Evolutionary conservation across 139 green algal genomes (phyloP).

Genomic region (Chlorella sp.): DNA sequence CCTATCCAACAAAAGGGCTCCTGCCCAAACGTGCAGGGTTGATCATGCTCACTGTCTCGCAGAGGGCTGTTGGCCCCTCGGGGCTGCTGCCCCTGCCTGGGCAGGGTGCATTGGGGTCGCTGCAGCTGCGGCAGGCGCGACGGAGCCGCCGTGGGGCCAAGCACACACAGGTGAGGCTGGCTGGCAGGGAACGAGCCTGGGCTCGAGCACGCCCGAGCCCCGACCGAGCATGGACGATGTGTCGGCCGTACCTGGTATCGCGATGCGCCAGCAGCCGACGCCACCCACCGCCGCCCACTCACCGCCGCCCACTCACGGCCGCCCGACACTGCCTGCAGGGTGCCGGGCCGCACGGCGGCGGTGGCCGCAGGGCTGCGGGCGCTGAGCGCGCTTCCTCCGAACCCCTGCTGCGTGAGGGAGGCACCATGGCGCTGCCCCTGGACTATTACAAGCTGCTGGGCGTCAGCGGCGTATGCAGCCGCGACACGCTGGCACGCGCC

Average conservation of each 20-base stretch:
- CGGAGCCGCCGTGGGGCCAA: background rate
- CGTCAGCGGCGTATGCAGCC: conserved; percentile 34
- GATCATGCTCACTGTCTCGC: background rate
- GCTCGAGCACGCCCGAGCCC: too few species aligned
- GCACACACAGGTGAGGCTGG: background rate
- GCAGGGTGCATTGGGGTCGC: background rate
- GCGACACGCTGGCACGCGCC: conserved; percentile 2
- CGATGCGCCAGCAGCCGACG: too few species aligned
- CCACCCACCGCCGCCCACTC: too few species aligned
- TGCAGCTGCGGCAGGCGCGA: background rate
- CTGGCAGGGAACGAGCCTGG: too few species aligned
- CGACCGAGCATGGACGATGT: too few species aligned
- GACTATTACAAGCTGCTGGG: conserved; percentile 45
- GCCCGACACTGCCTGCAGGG: background rate
- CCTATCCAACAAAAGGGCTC: too few species aligned
- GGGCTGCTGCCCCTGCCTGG: conserved; percentile 4
- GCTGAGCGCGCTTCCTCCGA: background rate
- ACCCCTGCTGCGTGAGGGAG: background rate
- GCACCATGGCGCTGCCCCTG: conserved; percentile 25
- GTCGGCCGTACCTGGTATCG: too few species aligned
- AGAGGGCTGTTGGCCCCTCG: background rate
- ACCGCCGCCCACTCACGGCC: too few species aligned
- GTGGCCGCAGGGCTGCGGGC: too few species aligned
- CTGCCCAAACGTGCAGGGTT: too few species aligned
- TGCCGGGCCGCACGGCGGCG: background rate